These are phyloP conservation scores for Smithsoniella earleae DNA, from an alignment of 163 green algal genomes.

Conservation along the genomic window DNA sequence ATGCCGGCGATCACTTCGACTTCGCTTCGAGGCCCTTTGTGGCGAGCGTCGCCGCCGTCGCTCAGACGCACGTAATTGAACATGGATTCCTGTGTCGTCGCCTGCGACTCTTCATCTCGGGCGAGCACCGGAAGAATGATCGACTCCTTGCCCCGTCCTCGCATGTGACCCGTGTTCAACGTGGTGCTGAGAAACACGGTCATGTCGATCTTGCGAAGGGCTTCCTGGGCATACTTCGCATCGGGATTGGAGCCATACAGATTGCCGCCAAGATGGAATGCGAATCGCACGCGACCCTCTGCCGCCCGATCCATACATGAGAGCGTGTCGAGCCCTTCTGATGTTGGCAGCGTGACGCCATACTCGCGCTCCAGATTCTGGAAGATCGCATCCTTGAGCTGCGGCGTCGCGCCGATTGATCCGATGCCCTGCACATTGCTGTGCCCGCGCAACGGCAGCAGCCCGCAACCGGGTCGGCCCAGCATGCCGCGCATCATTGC, in stretches of 20 bases:
- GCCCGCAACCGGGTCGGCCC: too few species aligned
- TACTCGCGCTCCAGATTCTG: too few species aligned
- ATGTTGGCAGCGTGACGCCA: background rate
- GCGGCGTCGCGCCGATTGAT: too few species aligned
- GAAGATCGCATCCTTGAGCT: too few species aligned
- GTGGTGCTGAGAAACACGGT: too few species aligned
- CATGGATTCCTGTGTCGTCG: background rate
- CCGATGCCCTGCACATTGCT: too few species aligned
- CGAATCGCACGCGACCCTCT: background rate
- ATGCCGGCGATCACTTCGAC: background rate
- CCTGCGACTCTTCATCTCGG: background rate
- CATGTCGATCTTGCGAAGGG: too few species aligned
- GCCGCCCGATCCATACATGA: background rate
- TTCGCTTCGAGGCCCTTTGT: background rate
- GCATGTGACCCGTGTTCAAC: background rate
- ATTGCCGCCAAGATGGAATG: background rate
- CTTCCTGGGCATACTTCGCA: too few species aligned
- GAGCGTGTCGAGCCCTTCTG: background rate
- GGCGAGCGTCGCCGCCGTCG: background rate
- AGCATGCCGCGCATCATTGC: too few species aligned
- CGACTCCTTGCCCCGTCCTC: background rate
- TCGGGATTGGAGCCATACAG: constrained; percentile 4
- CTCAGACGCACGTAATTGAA: background rate
- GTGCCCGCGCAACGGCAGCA: too few species aligned
- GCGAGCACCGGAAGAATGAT: background rate